Percentiles rank a stretch among this genome's conserved stretches.
phyloP scores from a whole-genome alignment of 2,329 filamentous ascomycete genomes.

The Teratosphaeriaceae sp. region DNA sequence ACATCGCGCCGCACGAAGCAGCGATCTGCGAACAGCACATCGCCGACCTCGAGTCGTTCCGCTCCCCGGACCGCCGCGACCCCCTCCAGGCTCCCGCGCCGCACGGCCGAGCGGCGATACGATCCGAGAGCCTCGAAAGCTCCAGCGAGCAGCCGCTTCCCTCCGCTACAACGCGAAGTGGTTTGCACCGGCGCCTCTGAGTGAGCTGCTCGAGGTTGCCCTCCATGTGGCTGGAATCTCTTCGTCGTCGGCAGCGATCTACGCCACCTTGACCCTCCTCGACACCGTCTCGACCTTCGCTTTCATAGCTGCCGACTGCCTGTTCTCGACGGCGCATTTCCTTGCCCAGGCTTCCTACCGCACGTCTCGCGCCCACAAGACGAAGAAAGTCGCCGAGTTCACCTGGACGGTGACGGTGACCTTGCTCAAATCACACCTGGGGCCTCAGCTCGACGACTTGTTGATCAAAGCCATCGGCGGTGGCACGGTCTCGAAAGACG shows the following conservation, averaged over 20 bases:
- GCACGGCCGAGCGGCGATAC: not conserved
- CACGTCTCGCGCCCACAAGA: constrained; percentile 23
- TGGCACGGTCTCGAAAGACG: constrained; percentile 15
- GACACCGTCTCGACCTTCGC: constrained; percentile 25
- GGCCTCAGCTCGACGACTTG: constrained; percentile 19
- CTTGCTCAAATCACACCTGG: constrained; percentile 25
- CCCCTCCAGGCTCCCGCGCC: not conserved
- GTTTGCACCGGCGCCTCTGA: constrained; percentile 22
- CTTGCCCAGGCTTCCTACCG: constrained; percentile 26
- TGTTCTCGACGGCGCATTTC: constrained; percentile 20
- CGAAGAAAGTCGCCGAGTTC: constrained; percentile 19
- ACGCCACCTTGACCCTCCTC: constrained; percentile 23
- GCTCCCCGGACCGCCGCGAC: not conserved
- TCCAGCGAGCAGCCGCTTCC: not conserved
- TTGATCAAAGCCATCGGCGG: constrained; percentile 20
- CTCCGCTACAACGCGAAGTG: constrained; percentile 19
- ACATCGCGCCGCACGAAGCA: constrained; percentile 23
- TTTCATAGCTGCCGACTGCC: constrained; percentile 15
- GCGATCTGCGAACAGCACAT: constrained; percentile 19
- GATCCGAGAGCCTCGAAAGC: too few species aligned
- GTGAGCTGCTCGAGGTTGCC: constrained; percentile 16
- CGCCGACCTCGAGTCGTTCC: constrained; percentile 5
- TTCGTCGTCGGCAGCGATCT: constrained; percentile 24
- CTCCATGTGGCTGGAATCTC: constrained; percentile 21
- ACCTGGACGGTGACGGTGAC: constrained; percentile 22